Base-by-base conservation (phyloP, 345 rosid genomes). In the Citrus unshiu region DNA sequence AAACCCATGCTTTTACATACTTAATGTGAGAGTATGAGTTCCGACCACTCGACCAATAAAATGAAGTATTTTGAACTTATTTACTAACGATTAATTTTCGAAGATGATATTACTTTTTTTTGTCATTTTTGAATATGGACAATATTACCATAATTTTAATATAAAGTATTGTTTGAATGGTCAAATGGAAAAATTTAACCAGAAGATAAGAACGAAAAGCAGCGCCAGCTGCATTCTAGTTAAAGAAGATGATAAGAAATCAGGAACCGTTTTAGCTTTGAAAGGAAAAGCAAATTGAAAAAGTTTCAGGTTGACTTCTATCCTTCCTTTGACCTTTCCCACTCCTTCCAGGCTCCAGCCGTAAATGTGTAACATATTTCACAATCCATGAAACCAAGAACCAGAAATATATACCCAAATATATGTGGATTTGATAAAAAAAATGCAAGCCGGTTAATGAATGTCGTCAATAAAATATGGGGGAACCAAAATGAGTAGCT, bases 401-500 rank as follows among this genome's bases (percentile, higher is more conserved):
- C 18, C 51, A 46, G 51, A 40, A 40, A 54, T 18, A 5, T 16
- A 1, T 54, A 1, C 19, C 37, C 37, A 35, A 35, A 5, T 51
- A 16, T 51, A 2, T 14, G 51, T 64, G 51, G 16, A 72, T 40
- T 40, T 16, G 60, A 39, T 18, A 68, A 29, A 24, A 32, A 4
- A 65, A 73, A 70, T 56, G 7, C 60, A 70, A 75, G 4, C 21
- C 65, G 30, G 61, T 24, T 72, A 72, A 81, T 54, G 21, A 16
- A 51, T 51, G 21, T 18, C 21, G 6, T 51, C 69, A 9, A 34
- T 32, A 1, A 59, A 80, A 40, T n/a, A 71, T 49, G 2, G 21
- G 63, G 72, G 70, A 75, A 77, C 54, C 77, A 60, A 58, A 58
- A 74, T 60, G 70, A 79, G 39, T 58, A 66, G 57, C 19, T 51